These are phyloP conservation scores for Stemphylium beticola DNA, from an alignment of 2,329 filamentous ascomycete species.

Conservation along the genomic window DNA sequence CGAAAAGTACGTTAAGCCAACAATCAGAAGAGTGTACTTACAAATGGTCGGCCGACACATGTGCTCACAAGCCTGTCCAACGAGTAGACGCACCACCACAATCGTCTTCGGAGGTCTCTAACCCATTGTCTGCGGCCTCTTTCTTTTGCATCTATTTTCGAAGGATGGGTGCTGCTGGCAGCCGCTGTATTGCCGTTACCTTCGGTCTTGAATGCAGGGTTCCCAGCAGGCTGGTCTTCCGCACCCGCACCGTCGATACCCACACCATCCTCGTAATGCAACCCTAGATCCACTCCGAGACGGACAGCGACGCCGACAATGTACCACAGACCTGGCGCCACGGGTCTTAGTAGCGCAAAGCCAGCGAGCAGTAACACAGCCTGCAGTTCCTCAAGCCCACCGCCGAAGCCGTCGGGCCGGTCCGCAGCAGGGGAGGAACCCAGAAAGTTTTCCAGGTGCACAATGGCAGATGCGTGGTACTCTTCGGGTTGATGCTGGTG, in stretches of 20 bases:
- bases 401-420: slow-evolving; percentile 70
- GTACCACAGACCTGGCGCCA: slow-evolving; percentile 95
- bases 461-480: slow-evolving; percentile 93
- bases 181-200: slow-evolving; percentile 30
- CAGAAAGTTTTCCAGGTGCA: slow-evolving; percentile 87
- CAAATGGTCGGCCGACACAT: slow-evolving; percentile 90
- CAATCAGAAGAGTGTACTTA: slow-evolving; percentile 17
- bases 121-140: slow-evolving; percentile 78
- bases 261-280: slow-evolving; percentile 90
- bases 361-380: slow-evolving; percentile 90
- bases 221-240: slow-evolving; percentile 37
- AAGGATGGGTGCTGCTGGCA: slow-evolving; percentile 27
- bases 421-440: slow-evolving; percentile 67
- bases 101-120: slow-evolving; percentile 80
- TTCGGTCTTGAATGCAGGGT: slow-evolving; percentile 42
- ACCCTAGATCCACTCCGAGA: slow-evolving; percentile 85
- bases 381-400: slow-evolving; percentile 89
- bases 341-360: slow-evolving; percentile 87
- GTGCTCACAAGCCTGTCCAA: slow-evolving; percentile 94
- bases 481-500: slow-evolving; percentile 84
- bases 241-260: slow-evolving; percentile 60
- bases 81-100: slow-evolving; percentile 98
- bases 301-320: slow-evolving; percentile 93
- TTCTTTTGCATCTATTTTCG: slow-evolving; percentile 60
- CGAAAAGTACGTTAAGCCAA: neutral